A percentile compares a stretch with the other conserved stretches of the same genome.
Evolutionary conservation across 306 rosid species (phyloP).

Genomic region (Ceratonia siliqua): DNA sequence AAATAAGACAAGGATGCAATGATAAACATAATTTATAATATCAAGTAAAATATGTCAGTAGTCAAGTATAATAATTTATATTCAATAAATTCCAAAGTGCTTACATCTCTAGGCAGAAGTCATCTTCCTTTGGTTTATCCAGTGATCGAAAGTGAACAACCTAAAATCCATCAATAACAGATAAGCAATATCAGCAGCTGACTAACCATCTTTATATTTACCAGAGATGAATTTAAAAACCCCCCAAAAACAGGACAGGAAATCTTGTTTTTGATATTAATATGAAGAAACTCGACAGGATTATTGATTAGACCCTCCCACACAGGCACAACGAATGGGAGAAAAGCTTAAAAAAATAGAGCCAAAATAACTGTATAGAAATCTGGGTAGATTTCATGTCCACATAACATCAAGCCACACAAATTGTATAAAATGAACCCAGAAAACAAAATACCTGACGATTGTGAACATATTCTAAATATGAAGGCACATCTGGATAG

Average conservation of each 20-base stretch:
- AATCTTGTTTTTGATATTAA: not conserved
- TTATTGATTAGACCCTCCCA: not conserved
- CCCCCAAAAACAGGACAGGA: not conserved
- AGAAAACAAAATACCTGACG: constrained; percentile 67
- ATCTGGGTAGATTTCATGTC: not conserved
- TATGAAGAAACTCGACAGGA: not conserved
- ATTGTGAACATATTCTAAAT: constrained; percentile 89
- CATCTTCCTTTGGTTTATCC: constrained; percentile 90
- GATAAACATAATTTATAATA: constrained; percentile 19
- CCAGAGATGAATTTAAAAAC: not conserved
- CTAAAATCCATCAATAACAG: constrained; percentile 44
- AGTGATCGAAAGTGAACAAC: constrained; percentile 89
- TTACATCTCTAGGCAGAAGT: constrained; percentile 82
- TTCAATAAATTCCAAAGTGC: constrained; percentile 37
- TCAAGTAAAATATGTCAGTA: constrained; percentile 25
- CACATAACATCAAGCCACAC: not conserved
- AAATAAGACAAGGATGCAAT: constrained; percentile 25
- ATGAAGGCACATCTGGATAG: constrained; percentile 91
- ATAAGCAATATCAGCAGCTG: constrained; percentile 24
- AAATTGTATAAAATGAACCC: constrained; percentile 6
- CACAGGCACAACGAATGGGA: not conserved
- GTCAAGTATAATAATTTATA: constrained; percentile 16
- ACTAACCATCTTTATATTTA: not conserved
- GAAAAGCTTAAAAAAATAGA: not conserved
- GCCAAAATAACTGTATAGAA: not conserved